phyloP scores from a whole-genome alignment of 306 rosid genomes.

The Luffa aegyptiaca region DNA sequence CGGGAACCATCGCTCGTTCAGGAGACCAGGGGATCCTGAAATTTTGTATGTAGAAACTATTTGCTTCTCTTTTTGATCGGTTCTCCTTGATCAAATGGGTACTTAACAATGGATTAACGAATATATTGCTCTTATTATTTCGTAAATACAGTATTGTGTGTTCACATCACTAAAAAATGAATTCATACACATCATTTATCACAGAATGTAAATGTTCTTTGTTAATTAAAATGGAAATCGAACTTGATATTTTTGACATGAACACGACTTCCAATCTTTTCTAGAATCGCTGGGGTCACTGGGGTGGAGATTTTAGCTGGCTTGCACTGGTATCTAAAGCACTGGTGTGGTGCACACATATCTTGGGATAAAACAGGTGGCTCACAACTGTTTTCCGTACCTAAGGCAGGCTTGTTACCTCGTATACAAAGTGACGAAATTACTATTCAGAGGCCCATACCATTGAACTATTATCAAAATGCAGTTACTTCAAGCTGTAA shows the following conservation, averaged over 20 bases:
- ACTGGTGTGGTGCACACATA: constrained; percentile 65
- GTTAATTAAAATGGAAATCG: background rate
- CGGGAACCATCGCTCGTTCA: constrained; percentile 44
- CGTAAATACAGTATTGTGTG: background rate
- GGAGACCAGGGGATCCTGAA: constrained; percentile 34
- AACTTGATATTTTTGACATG: background rate
- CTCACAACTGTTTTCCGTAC: constrained; percentile 52
- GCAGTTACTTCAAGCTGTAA: constrained; percentile 91
- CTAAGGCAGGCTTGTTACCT: constrained; percentile 47
- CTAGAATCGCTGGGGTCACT: constrained; percentile 56
- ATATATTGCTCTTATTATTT: background rate
- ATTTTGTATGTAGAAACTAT: constrained; percentile 35
- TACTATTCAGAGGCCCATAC: constrained; percentile 54
- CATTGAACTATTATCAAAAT: constrained; percentile 84
- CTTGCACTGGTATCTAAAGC: constrained; percentile 76
- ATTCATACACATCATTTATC: background rate
- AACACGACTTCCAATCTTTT: constrained; percentile 10
- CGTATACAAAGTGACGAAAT: constrained; percentile 37
- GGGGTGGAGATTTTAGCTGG: constrained; percentile 81
- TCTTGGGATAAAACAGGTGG: constrained; percentile 96
- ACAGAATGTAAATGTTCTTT: background rate
- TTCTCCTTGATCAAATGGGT: background rate
- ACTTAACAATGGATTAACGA: background rate
- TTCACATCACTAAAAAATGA: background rate
- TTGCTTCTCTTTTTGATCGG: background rate